phyloP scores from a whole-genome alignment of 192 early-diverging fungal species.

The Dimargaris verticillata region DNA sequence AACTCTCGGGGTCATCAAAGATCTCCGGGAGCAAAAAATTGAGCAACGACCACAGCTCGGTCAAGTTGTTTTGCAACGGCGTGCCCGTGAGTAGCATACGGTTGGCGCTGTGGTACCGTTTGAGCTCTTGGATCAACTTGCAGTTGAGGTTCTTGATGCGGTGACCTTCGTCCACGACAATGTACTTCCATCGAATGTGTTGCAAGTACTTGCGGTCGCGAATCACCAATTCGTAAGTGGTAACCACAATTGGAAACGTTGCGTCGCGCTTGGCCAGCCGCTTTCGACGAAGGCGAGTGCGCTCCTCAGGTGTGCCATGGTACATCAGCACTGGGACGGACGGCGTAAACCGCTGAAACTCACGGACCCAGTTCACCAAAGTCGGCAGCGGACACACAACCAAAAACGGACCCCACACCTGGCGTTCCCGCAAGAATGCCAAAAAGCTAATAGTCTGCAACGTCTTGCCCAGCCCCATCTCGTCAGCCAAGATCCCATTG shows the following conservation, averaged over 20 bases:
- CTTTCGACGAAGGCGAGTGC: slow-evolving; percentile 46
- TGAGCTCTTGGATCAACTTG: slow-evolving; percentile 73
- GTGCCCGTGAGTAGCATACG: slow-evolving; percentile 83
- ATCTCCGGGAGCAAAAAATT: slow-evolving; percentile 94
- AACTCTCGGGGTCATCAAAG: slow-evolving; percentile 73
- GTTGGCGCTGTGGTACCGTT: slow-evolving; percentile 68
- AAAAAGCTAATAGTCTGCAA: slow-evolving; percentile 88
- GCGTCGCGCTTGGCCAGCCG: slow-evolving; percentile 40
- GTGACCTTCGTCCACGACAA: slow-evolving; percentile 93
- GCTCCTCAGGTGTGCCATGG: slow-evolving; percentile 60
- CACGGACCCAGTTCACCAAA: slow-evolving; percentile 81
- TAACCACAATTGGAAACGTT: slow-evolving; percentile 71
- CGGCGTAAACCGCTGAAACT: slow-evolving; percentile 78
- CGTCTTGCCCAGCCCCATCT: slow-evolving; percentile 91
- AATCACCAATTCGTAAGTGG: slow-evolving; percentile 82
- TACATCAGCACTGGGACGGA: slow-evolving; percentile 64
- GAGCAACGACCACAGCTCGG: slow-evolving; percentile 88
- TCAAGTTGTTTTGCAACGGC: slow-evolving; percentile 83
- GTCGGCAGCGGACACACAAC: slow-evolving; percentile 81
- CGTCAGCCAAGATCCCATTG: slow-evolving; percentile 91
- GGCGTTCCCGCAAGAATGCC: slow-evolving; percentile 57
- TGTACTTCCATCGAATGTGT: slow-evolving; percentile 62
- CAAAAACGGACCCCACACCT: slow-evolving; percentile 75
- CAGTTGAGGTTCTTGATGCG: slow-evolving; percentile 93
- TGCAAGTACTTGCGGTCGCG: slow-evolving; percentile 60